Percentiles rank a stretch among this genome's conserved stretches.
These are phyloP conservation scores for Laetiporus sulphureus DNA, from an alignment of 1,284 basidiomycete species.

Conservation along the genomic window DNA sequence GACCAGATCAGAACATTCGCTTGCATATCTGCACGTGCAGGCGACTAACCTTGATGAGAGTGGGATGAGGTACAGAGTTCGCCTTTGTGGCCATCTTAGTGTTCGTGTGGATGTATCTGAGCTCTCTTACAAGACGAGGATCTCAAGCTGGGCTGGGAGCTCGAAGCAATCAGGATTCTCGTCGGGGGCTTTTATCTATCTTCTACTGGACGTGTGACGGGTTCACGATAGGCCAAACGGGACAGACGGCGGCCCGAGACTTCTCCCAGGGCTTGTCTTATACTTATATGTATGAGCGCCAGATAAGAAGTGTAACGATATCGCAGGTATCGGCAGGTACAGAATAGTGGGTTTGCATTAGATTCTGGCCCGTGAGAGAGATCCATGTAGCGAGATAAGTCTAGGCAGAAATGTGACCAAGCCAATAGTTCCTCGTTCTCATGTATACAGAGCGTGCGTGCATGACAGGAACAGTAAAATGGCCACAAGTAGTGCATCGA, in stretches of 20 bases:
- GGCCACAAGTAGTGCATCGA: too few species aligned
- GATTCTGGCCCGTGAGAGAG: too few species aligned
- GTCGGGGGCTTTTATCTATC: conserved; percentile 3
- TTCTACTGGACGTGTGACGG: neutral
- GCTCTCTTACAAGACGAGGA: too few species aligned
- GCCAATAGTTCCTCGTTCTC: too few species aligned
- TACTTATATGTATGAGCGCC: neutral
- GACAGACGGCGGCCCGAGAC: conserved; percentile 1
- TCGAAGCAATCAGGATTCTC: neutral
- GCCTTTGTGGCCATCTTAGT: conserved; percentile 15
- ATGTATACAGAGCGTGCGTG: too few species aligned
- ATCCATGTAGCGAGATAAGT: too few species aligned
- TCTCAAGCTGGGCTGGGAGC: too few species aligned
- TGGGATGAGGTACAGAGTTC: conserved; percentile 19
- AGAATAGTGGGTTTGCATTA: too few species aligned
- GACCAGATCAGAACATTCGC: neutral
- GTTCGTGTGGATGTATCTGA: neutral
- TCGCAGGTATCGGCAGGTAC: too few species aligned
- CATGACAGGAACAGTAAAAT: too few species aligned
- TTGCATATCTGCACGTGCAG: too few species aligned
- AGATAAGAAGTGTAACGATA: neutral
- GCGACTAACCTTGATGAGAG: conserved; percentile 27
- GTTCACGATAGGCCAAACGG: neutral
- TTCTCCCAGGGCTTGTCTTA: conserved; percentile 3
- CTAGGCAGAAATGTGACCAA: too few species aligned